These are phyloP conservation scores for Dictyostelium purpureum DNA, from an alignment of 78 protist genomes.

Conservation along the genomic window DNA sequence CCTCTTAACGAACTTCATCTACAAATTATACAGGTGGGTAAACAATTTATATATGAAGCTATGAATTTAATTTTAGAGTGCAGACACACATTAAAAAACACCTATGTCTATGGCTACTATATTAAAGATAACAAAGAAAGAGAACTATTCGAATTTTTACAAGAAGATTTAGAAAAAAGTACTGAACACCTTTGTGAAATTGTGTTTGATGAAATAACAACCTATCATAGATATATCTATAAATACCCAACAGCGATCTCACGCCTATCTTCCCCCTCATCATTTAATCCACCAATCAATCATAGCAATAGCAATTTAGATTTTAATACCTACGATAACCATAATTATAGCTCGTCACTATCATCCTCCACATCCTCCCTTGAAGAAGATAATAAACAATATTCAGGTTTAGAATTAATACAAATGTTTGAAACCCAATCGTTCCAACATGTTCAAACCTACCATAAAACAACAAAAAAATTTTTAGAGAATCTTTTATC, in stretches of 20 bases:
- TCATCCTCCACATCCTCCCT: neutral
- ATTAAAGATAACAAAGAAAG: constrained; percentile 21
- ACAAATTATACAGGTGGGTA: neutral
- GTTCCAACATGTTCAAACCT: neutral
- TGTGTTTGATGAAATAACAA: neutral
- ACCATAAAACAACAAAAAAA: constrained; percentile 20
- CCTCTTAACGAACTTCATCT: neutral
- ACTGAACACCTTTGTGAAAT: constrained; percentile 41
- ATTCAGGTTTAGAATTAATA: no score
- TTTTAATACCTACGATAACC: neutral
- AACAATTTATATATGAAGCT: constrained; percentile 11
- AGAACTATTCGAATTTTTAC: constrained; percentile 61
- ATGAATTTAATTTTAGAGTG: constrained; percentile 61
- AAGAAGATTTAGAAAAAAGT: constrained; percentile 59
- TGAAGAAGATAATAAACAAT: neutral
- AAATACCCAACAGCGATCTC: neutral
- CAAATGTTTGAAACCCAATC: neutral
- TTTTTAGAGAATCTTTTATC: constrained; percentile 6
- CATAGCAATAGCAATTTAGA: neutral
- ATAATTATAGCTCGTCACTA: neutral
- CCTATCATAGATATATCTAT: neutral
- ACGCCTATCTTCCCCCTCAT: no score
- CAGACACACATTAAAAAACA: constrained; percentile 44
- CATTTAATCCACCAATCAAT: neutral
- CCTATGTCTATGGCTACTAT: constrained; percentile 61